Percentiles rank a stretch among this genome's conserved stretches.
Evolutionary conservation across 2,329 filamentous ascomycete genomes (phyloP).

Genomic region (Sarocladium brachiariae): DNA sequence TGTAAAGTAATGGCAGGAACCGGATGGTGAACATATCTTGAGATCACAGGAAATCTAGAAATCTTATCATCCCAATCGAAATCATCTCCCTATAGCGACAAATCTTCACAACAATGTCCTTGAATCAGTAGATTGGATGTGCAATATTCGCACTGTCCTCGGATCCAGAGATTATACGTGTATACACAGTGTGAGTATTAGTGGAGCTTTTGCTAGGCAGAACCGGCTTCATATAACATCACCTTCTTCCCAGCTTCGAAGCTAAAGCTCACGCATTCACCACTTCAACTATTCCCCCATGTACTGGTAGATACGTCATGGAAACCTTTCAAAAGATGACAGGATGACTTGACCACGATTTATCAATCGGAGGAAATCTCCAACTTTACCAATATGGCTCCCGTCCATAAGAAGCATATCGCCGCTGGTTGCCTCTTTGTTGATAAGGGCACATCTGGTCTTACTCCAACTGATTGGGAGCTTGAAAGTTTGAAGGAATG

Average conservation of each 20-base stretch:
- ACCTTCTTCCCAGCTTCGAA: background rate
- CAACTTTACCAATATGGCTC: constrained; percentile 14
- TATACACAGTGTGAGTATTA: background rate
- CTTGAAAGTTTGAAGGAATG: background rate
- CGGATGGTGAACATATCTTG: too few species aligned
- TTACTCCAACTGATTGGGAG: constrained; percentile 1
- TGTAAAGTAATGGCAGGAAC: too few species aligned
- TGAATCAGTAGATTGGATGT: too few species aligned
- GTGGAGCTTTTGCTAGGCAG: constrained; percentile 2
- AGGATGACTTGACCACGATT: background rate
- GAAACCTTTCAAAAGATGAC: too few species aligned
- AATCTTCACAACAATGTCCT: too few species aligned
- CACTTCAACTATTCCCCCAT: background rate
- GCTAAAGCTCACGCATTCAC: background rate
- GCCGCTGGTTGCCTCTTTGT: constrained; percentile 34
- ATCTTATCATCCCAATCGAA: too few species aligned
- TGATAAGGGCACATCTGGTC: constrained; percentile 13
- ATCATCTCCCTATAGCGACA: too few species aligned
- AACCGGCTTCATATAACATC: background rate
- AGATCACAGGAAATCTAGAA: too few species aligned
- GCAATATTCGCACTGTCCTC: background rate
- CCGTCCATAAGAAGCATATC: constrained; percentile 25
- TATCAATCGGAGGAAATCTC: too few species aligned
- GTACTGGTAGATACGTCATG: background rate
- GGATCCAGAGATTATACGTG: background rate